Percentiles rank a stretch among this genome's conserved stretches.
Conservation (phyloP, 2,329 filamentous ascomycete species). For the Clonostachys rosea region DNA sequence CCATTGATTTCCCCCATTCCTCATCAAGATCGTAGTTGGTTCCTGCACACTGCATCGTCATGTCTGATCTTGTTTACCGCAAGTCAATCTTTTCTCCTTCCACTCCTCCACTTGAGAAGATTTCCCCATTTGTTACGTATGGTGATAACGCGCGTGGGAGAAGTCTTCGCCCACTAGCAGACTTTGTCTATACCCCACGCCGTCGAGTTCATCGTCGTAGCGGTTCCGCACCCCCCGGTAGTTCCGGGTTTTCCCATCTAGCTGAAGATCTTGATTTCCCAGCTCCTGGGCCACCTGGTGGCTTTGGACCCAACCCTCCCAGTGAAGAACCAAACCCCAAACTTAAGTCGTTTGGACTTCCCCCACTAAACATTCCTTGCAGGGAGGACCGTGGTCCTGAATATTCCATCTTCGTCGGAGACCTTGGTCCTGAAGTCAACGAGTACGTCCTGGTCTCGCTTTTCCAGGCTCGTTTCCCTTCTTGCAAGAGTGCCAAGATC, state of each 20-base stretch:
- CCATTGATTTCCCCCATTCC: background rate
- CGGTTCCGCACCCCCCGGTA: no score
- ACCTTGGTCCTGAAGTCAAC: constrained; percentile 96
- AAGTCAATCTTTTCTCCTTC: background rate
- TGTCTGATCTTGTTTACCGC: background rate
- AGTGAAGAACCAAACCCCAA: no score
- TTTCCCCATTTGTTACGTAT: no score
- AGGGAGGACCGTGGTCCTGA: constrained; percentile 95
- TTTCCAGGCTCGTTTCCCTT: constrained; percentile 93
- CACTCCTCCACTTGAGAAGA: no score
- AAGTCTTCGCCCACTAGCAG: no score
- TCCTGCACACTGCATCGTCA: background rate
- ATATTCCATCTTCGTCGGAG: constrained; percentile 95
- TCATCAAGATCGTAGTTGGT: background rate
- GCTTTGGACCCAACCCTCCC: no score
- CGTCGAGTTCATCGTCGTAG: no score
- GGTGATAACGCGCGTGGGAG: no score
- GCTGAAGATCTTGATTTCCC: background rate
- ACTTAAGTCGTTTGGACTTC: no score
- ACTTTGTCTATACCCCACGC: no score
- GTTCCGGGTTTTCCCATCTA: no score
- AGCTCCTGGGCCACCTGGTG: no score
- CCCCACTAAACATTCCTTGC: background rate
- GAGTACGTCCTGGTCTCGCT: constrained; percentile 96
- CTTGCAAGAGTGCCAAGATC: constrained; percentile 99